A percentile compares a stretch with the other conserved stretches of the same genome.
These are phyloP conservation scores for Colletotrichum nymphaeae DNA, from an alignment of 2,329 filamentous ascomycete species.

Conservation along the genomic window DNA sequence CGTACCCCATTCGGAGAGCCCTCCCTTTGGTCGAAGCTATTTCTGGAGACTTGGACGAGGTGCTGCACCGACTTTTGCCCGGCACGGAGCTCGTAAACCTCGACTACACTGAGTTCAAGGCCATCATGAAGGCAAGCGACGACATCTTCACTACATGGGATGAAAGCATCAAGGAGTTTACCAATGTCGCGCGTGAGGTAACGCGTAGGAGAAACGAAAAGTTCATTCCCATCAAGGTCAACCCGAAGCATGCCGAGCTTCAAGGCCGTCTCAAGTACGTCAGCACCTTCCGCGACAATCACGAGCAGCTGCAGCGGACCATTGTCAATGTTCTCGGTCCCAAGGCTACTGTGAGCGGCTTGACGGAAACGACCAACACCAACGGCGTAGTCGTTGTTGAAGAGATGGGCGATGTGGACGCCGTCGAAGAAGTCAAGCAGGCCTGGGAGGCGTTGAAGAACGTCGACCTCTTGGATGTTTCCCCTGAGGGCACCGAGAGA, in stretches of 20 bases:
- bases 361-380: constrained; percentile 60
- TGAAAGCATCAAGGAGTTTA: constrained; percentile 96
- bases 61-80: constrained; percentile 86
- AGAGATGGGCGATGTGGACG: constrained; percentile 97
- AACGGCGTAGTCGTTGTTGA: constrained; percentile 82
- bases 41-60: constrained; percentile 89
- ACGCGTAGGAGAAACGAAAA: constrained; percentile 94
- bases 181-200: constrained; percentile 94
- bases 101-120: constrained; percentile 90
- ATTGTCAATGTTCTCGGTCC: constrained; percentile 97
- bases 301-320: constrained; percentile 96
- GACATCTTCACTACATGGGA: constrained; percentile 94
- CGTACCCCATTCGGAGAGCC: constrained; percentile 92
- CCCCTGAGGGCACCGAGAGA: constrained; percentile 85
- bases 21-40: constrained; percentile 97
- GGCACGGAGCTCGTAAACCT: constrained; percentile 91
- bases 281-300: constrained; percentile 92
- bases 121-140: constrained; percentile 84
- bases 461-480: constrained; percentile 94
- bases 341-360: constrained; percentile 67
- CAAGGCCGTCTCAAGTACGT: constrained; percentile 95
- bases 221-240: constrained; percentile 98
- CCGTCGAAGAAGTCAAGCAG: constrained; percentile 94
- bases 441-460: constrained; percentile 95
- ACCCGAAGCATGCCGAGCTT: constrained; percentile 85